Percentiles rank a stretch among this genome's conserved stretches.
These are phyloP conservation scores for Triticum monococcum DNA, from an alignment of 176 grass and related monocot genomes.

Conservation along the genomic window DNA sequence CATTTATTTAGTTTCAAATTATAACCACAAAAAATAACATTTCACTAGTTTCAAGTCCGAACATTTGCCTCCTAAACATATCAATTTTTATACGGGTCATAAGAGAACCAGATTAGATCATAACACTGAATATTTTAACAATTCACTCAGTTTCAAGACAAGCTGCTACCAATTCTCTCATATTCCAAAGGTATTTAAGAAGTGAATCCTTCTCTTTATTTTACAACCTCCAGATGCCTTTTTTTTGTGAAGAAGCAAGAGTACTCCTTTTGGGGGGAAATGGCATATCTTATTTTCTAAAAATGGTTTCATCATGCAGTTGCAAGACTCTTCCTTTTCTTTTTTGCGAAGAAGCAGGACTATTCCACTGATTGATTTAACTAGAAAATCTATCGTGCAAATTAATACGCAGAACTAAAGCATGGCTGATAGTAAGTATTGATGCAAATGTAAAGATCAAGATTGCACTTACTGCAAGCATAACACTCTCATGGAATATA, in stretches of 20 bases:
- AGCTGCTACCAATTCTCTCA: neutral
- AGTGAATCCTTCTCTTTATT: neutral
- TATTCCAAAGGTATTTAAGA: neutral
- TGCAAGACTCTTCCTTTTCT: neutral
- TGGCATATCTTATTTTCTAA: neutral
- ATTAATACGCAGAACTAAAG: conserved; percentile 14
- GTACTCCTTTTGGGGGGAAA: neutral
- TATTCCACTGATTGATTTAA: conserved; percentile 3
- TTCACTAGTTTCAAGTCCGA: neutral
- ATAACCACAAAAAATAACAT: neutral
- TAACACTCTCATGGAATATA: conserved; percentile 98
- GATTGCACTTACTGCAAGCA: conserved; percentile 83
- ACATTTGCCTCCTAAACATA: conserved; percentile 4
- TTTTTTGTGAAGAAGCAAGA: no score
- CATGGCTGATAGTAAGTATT: neutral
- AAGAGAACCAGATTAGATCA: neutral
- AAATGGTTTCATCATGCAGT: neutral
- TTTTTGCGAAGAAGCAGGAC: no score
- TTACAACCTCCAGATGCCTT: no score
- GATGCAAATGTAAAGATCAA: neutral
- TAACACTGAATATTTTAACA: neutral
- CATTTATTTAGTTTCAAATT: neutral
- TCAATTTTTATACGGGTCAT: neutral
- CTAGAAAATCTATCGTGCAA: neutral
- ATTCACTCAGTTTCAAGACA: neutral